Evolutionary conservation across 108 stramenopile species (phyloP).

Genomic region (Cyclostephanos invisitatus): DNA sequence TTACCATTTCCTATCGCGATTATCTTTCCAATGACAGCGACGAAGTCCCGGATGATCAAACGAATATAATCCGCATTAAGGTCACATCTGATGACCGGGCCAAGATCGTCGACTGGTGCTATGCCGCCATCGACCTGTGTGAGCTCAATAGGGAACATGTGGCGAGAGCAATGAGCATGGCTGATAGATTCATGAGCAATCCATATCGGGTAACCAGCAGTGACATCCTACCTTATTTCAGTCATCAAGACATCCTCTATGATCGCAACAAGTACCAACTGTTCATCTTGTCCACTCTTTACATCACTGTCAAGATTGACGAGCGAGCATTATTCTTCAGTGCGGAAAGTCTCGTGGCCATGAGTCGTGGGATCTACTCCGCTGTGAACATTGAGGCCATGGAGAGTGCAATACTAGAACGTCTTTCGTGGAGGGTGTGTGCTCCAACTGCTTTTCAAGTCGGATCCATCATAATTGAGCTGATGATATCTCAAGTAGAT

Average conservation of each 20-base stretch:
- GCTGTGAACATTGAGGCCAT: conserved; percentile 56
- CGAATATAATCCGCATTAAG: too few species aligned
- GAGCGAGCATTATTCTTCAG: conserved; percentile 56
- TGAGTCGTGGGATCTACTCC: conserved; percentile 57
- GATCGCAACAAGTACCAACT: conserved; percentile 58
- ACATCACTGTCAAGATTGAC: conserved; percentile 63
- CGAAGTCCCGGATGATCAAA: neutral
- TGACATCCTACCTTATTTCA: too few species aligned
- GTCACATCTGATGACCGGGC: neutral
- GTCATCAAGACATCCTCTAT: neutral
- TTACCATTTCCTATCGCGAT: neutral
- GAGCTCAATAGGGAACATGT: conserved; percentile 15
- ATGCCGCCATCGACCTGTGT: conserved; percentile 18
- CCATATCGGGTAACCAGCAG: too few species aligned
- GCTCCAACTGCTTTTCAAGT: conserved; percentile 38
- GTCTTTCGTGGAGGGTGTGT: conserved; percentile 46
- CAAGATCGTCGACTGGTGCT: conserved; percentile 36
- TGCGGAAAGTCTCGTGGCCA: conserved; percentile 44
- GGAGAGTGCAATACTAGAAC: conserved; percentile 44
- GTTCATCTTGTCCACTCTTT: conserved; percentile 55
- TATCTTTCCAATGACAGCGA: neutral
- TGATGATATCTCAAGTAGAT: conserved; percentile 3
- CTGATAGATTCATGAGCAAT: conserved; percentile 32
- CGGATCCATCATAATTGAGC: conserved; percentile 22
- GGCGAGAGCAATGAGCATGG: conserved; percentile 20